Evolutionary conservation across 257 asterid genomes (phyloP).

Genomic region (Cinchona pubescens): DNA sequence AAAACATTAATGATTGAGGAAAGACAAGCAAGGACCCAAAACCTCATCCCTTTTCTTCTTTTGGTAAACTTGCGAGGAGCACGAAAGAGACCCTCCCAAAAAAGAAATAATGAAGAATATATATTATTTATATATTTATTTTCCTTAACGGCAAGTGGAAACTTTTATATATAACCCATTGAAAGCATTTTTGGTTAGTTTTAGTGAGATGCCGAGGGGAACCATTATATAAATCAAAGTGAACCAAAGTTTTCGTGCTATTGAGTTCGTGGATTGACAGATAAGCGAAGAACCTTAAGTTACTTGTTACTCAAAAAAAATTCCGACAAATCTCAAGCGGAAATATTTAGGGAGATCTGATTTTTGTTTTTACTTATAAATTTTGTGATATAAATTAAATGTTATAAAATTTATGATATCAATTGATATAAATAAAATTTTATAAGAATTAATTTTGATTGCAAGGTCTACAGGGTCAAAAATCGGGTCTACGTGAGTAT

Average conservation of each 20-base stretch:
- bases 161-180: too few species aligned
- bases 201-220: constrained; percentile 11
- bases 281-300: not conserved
- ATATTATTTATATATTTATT: too few species aligned
- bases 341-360: too few species aligned
- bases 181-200: not conserved
- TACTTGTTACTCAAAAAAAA: too few species aligned
- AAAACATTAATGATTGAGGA: constrained; percentile 21
- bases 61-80: constrained; percentile 31
- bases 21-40: constrained; percentile 17
- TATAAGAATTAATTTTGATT: too few species aligned
- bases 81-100: constrained; percentile 17
- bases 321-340: too few species aligned
- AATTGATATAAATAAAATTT: too few species aligned
- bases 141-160: constrained; percentile 2
- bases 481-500: too few species aligned
- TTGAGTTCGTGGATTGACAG: constrained; percentile 9
- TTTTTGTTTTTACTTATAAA: too few species aligned
- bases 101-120: constrained; percentile 4
- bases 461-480: too few species aligned
- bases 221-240: not conserved
- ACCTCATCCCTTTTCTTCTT: constrained; percentile 37
- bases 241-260: constrained; percentile 3
- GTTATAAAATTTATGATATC: too few species aligned
- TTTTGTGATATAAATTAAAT: too few species aligned